Evolutionary conservation across 2,329 filamentous ascomycete genomes (phyloP).

Genomic region (Nemania abortiva): DNA sequence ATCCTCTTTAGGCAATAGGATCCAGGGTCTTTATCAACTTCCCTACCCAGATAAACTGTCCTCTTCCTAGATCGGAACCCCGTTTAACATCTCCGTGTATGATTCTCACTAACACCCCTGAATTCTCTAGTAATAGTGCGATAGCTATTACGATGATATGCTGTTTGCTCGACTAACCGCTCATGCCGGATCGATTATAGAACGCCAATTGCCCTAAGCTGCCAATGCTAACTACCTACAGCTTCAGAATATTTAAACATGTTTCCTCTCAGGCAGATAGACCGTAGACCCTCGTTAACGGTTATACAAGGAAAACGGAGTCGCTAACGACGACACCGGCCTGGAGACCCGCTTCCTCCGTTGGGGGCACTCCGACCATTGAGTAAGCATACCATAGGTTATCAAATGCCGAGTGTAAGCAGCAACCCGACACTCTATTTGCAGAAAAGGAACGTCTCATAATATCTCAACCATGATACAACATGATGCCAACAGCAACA

Average conservation of each 20-base stretch:
- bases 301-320: slow-evolving; percentile 6
- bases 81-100: background rate
- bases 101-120: background rate
- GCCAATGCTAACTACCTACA: background rate
- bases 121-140: background rate
- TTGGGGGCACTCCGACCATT: slow-evolving; percentile 44
- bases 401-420: slow-evolving; percentile 14
- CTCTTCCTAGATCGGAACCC: slow-evolving; percentile 35
- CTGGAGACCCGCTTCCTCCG: slow-evolving; percentile 39
- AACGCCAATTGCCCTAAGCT: background rate
- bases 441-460: background rate
- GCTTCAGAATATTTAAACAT: background rate
- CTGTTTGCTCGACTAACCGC: background rate
- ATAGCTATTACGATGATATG: background rate
- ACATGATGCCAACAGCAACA: background rate
- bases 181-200: background rate
- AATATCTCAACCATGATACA: no score
- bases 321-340: slow-evolving; percentile 22
- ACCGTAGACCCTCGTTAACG: background rate
- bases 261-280: background rate
- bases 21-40: slow-evolving; percentile 26
- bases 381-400: slow-evolving; percentile 26
- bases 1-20: slow-evolving; percentile 20
- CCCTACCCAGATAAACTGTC: slow-evolving; percentile 18
- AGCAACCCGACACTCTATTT: background rate